A percentile compares a stretch with the other conserved stretches of the same genome.
These are phyloP conservation scores for Juglanconis sp. DNA, from an alignment of 2,329 filamentous ascomycete species.

Conservation along the genomic window DNA sequence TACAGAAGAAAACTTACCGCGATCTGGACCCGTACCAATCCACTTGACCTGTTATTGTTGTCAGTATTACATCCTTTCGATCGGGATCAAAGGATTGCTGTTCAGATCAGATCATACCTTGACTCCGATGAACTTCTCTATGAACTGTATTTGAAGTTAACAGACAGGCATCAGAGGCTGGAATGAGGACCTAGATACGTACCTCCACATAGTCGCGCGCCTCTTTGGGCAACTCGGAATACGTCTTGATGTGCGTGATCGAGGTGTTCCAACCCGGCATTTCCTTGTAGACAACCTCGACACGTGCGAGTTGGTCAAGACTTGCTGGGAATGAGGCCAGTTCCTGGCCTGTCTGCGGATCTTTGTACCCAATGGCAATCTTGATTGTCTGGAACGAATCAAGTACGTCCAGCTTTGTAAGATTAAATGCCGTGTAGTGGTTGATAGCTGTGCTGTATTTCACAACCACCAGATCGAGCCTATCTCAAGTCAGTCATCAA, in stretches of 20 bases:
- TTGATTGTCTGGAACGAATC: slow-evolving; percentile 74
- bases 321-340: slow-evolving; percentile 65
- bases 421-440: slow-evolving; percentile 61
- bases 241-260: slow-evolving; percentile 59
- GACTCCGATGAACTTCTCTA: slow-evolving; percentile 64
- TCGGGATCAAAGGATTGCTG: slow-evolving; percentile 19
- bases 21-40: slow-evolving; percentile 64
- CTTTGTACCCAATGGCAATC: slow-evolving; percentile 67
- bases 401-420: slow-evolving; percentile 66
- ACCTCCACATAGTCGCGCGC: slow-evolving; percentile 62
- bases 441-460: slow-evolving; percentile 63
- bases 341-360: slow-evolving; percentile 40
- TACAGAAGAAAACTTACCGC: slow-evolving; percentile 29
- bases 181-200: slow-evolving; percentile 39
- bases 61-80: background rate
- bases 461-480: slow-evolving; percentile 62
- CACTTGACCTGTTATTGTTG: slow-evolving; percentile 44
- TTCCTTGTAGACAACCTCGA: slow-evolving; percentile 65
- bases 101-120: slow-evolving; percentile 31
- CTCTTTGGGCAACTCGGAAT: slow-evolving; percentile 59
- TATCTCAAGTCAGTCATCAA: background rate
- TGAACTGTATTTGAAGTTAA: slow-evolving; percentile 32
- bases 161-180: background rate
- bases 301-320: slow-evolving; percentile 52
- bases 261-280: slow-evolving; percentile 67